Evolutionary conservation across 306 rosid genomes (phyloP), one percentile per base, ranked within the genome.

Genomic region (Casuarina cunninghamiana): DNA sequence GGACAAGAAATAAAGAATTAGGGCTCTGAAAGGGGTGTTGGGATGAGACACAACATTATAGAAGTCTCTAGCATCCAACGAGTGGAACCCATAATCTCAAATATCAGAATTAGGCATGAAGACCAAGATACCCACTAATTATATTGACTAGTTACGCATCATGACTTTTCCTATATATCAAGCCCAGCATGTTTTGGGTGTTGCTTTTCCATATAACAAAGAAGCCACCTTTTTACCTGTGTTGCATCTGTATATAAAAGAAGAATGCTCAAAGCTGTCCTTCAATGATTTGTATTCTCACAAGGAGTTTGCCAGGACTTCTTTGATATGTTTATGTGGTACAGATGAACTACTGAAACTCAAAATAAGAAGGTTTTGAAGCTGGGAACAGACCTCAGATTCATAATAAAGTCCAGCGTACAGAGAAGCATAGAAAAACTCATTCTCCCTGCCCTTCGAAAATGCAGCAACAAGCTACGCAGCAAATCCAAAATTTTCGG

Each of bases 401-500:
- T 94, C 97, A 53, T 84, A 83, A 79, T 84, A 90, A 55, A 94
- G 97, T 42, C 97, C 97, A 21, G 97, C 95, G 73, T 94, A 92
- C 26, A 94, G 78, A 69, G 92, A 87, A 75, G 97, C 90, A 69
- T 92, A 92, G 83, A 94, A 92, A 60, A 80, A 87, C 1, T 92
- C 97, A 51, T 69, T 79, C 57, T 80, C 93, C 73, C 77, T 83
- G 80, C 97, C 82, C 75, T 79, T 82, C 17, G 91, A 85, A 87
- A 94, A 94, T 62, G 85, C 90, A 81, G 89, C 97, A 72, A 84
- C 95, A 86, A 94, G 85, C 97, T 94, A 81, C 57, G 74, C 62
- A 83, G 37, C 11, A 72, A 81, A 71, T 86, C 38, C 72, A 84
- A 79, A 75, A 69, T 71, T 58, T 68, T 55, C 12, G 58, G 67